These are phyloP conservation scores for Myriosclerotinia duriaeana DNA, from an alignment of 2,329 filamentous ascomycete genomes.

Conservation along the genomic window DNA sequence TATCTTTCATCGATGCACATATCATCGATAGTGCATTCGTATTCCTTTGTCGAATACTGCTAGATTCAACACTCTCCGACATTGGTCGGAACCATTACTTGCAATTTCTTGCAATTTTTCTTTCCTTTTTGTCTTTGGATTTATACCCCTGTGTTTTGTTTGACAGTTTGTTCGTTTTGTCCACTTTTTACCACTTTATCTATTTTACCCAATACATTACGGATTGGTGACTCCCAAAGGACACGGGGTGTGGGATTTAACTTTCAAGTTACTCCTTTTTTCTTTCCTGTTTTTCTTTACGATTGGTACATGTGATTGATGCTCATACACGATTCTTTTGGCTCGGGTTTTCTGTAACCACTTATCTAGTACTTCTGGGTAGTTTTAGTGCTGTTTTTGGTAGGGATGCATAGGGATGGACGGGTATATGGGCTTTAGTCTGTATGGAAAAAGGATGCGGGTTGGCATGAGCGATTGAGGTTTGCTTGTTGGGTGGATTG, in stretches of 20 bases:
- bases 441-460: background rate
- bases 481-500: background rate
- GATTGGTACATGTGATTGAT: slow-evolving; percentile 21
- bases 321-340: slow-evolving; percentile 23
- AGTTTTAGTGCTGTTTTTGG: background rate
- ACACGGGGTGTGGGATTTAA: background rate
- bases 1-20: background rate
- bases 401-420: background rate
- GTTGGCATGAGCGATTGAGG: background rate
- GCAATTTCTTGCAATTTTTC: background rate
- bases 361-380: background rate
- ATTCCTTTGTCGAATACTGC: background rate
- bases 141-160: slow-evolving; percentile 15
- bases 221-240: background rate
- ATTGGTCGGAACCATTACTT: background rate
- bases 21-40: background rate
- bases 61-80: background rate
- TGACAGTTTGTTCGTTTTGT: background rate
- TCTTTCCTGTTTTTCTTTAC: slow-evolving; percentile 6
- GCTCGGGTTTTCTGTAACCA: slow-evolving; percentile 1
- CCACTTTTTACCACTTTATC: too few relatives aligned
- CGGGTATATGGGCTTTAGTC: too few relatives aligned
- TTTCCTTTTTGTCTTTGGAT: background rate
- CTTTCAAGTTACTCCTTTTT: background rate
- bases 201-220: background rate